A percentile compares a stretch with the other conserved stretches of the same genome.
Conservation (phyloP, 805 yeast species). For the Cyberlindnera galapagoensis region DNA sequence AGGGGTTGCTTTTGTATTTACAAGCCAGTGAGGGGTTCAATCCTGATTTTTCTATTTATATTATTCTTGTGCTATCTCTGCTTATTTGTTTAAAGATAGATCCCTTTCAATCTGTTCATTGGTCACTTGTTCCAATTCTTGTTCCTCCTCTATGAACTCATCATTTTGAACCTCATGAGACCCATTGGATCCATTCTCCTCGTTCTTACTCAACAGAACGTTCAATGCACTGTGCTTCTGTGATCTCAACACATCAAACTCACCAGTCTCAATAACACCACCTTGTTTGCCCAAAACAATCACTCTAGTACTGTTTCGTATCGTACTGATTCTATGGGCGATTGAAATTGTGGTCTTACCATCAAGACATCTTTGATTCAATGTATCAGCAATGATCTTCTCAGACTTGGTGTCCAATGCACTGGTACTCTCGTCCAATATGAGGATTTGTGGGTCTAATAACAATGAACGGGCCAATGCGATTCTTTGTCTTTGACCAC, state of each 20-base stretch:
- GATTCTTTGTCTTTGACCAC: constrained; percentile 92
- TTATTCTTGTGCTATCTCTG: no score
- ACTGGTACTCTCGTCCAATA: constrained; percentile 91
- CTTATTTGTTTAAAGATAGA: constrained; percentile 13
- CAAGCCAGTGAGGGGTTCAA: no score
- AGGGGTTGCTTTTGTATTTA: no score
- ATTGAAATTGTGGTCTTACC: constrained; percentile 77
- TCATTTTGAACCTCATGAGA: constrained; percentile 7
- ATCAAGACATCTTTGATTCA: constrained; percentile 45
- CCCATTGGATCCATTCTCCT: constrained; percentile 8
- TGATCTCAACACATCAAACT: constrained; percentile 44
- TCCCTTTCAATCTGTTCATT: constrained; percentile 9
- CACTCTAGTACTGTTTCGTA: constrained; percentile 72
- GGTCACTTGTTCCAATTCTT: constrained; percentile 6
- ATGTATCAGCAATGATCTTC: constrained; percentile 71
- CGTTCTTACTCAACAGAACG: constrained; percentile 28
- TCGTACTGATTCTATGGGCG: constrained; percentile 88
- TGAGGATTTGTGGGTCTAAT: constrained; percentile 69
- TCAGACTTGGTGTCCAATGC: constrained; percentile 89
- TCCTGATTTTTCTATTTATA: no score
- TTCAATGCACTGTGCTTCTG: constrained; percentile 31
- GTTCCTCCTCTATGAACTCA: constrained; percentile 2
- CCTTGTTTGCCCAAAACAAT: constrained; percentile 75
- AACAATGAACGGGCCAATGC: constrained; percentile 86
- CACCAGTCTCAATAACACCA: constrained; percentile 66